Conservation (phyloP, 1,284 basidiomycete genomes). For the Pisolithus thermaeus region DNA sequence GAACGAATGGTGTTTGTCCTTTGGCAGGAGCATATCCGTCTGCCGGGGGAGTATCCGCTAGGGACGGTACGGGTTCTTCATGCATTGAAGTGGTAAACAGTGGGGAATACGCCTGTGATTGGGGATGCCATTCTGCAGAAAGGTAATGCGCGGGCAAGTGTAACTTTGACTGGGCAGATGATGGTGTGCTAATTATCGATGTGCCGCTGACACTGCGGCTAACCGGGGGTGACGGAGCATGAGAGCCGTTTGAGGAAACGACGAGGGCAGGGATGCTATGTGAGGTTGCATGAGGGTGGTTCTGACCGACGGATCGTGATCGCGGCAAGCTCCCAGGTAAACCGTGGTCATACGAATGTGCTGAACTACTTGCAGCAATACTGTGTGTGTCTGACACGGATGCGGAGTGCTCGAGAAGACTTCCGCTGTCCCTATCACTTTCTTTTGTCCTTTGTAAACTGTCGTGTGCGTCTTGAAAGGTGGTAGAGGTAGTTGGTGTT, state of each 20-base stretch:
- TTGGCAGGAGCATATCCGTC: slow-evolving; percentile 35
- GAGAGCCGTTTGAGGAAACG: slow-evolving; percentile 24
- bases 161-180: slow-evolving; percentile 8
- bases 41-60: slow-evolving; percentile 11
- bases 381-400: slow-evolving; percentile 23
- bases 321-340: not conserved
- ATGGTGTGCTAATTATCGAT: slow-evolving; percentile 16
- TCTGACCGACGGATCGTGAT: not conserved
- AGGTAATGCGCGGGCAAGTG: slow-evolving; percentile 15
- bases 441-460: slow-evolving; percentile 15
- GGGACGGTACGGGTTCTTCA: slow-evolving; percentile 2
- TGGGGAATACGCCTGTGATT: slow-evolving; percentile 4
- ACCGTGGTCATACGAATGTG: slow-evolving; percentile 17
- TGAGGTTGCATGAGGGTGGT: not conserved
- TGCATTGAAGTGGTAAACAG: not conserved
- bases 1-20: slow-evolving; percentile 52
- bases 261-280: slow-evolving; percentile 30
- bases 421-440: slow-evolving; percentile 24
- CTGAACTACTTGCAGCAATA: slow-evolving; percentile 24
- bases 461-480: slow-evolving; percentile 1
- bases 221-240: slow-evolving; percentile 5
- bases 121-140: slow-evolving; percentile 23
- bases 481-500: slow-evolving; percentile 12
- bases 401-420: slow-evolving; percentile 26
- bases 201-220: slow-evolving; percentile 20